These are phyloP conservation scores for Rhodocollybia butyracea DNA, from an alignment of 768 basidiomycete species.

Conservation along the genomic window DNA sequence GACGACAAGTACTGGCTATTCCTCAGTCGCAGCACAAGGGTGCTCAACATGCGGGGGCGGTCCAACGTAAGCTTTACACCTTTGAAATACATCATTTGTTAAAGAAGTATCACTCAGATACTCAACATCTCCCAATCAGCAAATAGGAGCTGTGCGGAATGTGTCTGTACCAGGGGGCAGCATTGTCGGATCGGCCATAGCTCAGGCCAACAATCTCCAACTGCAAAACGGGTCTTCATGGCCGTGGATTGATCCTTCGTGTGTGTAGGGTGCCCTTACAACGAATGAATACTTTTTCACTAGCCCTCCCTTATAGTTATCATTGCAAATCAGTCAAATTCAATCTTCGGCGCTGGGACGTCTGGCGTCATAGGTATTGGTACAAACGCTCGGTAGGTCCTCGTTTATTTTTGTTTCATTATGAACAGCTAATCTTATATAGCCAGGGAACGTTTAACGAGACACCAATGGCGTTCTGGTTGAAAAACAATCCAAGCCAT, in stretches of 20 bases:
- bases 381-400: neutral
- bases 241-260: conserved; percentile 1
- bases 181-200: neutral
- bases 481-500: neutral
- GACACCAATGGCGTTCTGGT: conserved; percentile 5
- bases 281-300: neutral
- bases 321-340: conserved; percentile 4
- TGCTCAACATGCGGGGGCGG: neutral
- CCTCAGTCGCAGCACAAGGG: neutral
- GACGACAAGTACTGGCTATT: conserved; percentile 4
- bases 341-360: neutral
- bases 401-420: neutral
- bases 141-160: neutral
- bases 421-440: neutral
- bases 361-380: conserved; percentile 5
- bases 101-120: neutral
- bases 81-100: neutral
- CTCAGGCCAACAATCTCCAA: neutral
- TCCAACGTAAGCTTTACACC: conserved; percentile 2
- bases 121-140: neutral
- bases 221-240: neutral
- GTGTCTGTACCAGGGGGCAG: neutral
- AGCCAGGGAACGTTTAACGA: conserved; percentile 1
- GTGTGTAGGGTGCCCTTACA: neutral
- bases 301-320: neutral